Evolutionary conservation across 2,329 filamentous ascomycete genomes (phyloP), one percentile per base, ranked within the genome.

Genomic region (Fusarium setosum): DNA sequence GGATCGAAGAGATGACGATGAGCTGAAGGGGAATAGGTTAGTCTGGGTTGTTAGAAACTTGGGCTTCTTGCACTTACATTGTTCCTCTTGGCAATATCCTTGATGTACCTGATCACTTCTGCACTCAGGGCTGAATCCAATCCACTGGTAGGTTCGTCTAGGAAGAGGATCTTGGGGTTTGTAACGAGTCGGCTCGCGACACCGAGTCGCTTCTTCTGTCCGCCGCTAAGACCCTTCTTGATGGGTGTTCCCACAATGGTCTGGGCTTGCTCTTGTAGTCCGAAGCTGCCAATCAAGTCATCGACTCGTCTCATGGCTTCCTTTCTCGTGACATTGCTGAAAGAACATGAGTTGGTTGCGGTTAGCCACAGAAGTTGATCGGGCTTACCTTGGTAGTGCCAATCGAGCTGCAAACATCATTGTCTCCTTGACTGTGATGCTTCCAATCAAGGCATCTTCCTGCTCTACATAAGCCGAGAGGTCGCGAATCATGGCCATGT

Each of bases 401-500:
- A 96, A 84, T 26, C 89, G 85, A 0, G 92, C 90, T 0, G 92
- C 89, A 75, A 96, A 95, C 63, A 88, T 79, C 61, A 96, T 78
- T 0, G 92, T 95, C 80, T 96, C 93, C 26, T 85, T 82, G 8
- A 94, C 91, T 0, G 92, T 96, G 65, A 96, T 81, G 1, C 90
- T 90, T 5, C 92, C 93, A 48, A 94, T 90, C 13, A 96, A 82
- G 1, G 91, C 89, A 80, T 96, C 93, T 67, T 96, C 92, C 75
- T 96, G 93, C 79, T 96, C 93, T 17, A 96, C 92, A 73, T 93
- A 96, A 38, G 87, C 87, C 56, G 86, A 90, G 50, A 94, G 82
- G 45, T 85, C 82, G 18, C 87, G 86, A 69, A 94, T 90, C 0
- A 80, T 79, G 7, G 11, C 12, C 21, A 23, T 42, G 11, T 15